A percentile compares a stretch with the other conserved stretches of the same genome.
phyloP scores from a whole-genome alignment of 441 rosid genomes.

The Pelargonium hybrid region DNA sequence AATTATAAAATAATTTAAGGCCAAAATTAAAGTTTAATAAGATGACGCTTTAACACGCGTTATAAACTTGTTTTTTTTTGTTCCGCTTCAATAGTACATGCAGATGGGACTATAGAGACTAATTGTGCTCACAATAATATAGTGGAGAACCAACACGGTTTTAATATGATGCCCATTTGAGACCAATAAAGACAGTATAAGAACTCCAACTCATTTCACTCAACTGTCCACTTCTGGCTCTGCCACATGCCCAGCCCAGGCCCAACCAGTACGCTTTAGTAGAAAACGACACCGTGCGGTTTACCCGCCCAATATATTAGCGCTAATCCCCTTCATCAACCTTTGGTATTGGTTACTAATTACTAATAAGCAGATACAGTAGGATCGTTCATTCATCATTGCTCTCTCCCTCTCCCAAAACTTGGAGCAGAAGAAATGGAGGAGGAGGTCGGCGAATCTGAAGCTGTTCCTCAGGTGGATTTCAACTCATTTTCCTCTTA shows the following conservation, averaged over 20 bases:
- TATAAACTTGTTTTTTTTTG: too few relatives aligned
- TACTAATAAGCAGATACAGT: not conserved
- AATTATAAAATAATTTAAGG: too few relatives aligned
- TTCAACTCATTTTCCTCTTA: slow-evolving; percentile 10
- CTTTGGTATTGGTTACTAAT: not conserved
- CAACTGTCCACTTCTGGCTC: not conserved
- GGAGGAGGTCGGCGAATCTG: slow-evolving; percentile 65
- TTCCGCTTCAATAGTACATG: too few relatives aligned
- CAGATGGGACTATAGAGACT: too few relatives aligned
- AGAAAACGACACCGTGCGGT: not conserved
- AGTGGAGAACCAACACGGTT: too few relatives aligned
- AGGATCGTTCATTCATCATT: not conserved
- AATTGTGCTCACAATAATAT: too few relatives aligned
- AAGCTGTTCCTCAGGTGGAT: slow-evolving; percentile 49
- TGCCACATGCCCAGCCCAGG: not conserved
- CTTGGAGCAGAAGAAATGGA: slow-evolving; percentile 10
- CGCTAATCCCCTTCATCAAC: not conserved
- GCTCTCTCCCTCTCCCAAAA: not conserved
- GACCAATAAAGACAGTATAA: too few relatives aligned
- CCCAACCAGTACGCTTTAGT: not conserved
- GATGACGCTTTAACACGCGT: too few relatives aligned
- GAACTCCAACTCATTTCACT: too few relatives aligned
- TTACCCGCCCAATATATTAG: not conserved
- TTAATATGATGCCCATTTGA: too few relatives aligned
- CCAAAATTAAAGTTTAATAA: too few relatives aligned